These are phyloP conservation scores for Colletotrichum tabaci DNA, from an alignment of 2,329 filamentous ascomycete genomes.

Conservation along the genomic window DNA sequence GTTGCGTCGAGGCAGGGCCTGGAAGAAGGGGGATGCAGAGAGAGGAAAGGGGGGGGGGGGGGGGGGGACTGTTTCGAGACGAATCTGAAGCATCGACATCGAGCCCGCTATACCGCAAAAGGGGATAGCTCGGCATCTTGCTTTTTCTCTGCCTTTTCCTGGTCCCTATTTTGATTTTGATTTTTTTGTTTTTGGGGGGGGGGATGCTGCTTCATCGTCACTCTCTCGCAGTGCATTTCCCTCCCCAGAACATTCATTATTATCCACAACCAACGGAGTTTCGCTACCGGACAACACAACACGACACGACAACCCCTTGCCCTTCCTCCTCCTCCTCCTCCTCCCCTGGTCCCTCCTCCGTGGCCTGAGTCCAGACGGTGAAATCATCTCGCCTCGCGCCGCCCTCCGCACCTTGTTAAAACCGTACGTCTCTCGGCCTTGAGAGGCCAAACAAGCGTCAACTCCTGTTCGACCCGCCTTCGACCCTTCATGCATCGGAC, in stretches of 20 bases:
- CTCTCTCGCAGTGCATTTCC: neutral
- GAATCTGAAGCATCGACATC: constrained; percentile 41
- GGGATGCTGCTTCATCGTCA: constrained; percentile 8
- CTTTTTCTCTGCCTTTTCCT: constrained; percentile 1
- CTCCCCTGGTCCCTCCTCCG: no score
- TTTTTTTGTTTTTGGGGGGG: neutral
- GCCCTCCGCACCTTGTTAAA: constrained; percentile 23
- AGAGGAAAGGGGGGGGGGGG: no score
- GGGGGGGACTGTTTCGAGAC: constrained; percentile 35
- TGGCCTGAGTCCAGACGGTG: neutral
- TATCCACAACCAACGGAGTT: constrained; percentile 11
- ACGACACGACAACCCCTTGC: no score
- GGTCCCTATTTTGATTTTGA: neutral
- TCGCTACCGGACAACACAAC: constrained; percentile 15
- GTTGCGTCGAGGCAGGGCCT: constrained; percentile 10
- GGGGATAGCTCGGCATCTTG: constrained; percentile 30
- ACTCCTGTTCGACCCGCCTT: constrained; percentile 38
- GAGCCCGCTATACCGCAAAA: constrained; percentile 27
- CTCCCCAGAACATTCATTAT: no score
- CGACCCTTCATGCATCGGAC: constrained; percentile 26
- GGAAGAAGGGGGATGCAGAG: no score
- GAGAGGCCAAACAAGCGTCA: neutral
- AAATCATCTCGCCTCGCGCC: constrained; percentile 25
- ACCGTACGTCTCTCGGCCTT: neutral
- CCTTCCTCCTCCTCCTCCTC: no score